Evolutionary conservation across 2,329 filamentous ascomycete genomes (phyloP).

Genomic region (Monilinia fructigena): DNA sequence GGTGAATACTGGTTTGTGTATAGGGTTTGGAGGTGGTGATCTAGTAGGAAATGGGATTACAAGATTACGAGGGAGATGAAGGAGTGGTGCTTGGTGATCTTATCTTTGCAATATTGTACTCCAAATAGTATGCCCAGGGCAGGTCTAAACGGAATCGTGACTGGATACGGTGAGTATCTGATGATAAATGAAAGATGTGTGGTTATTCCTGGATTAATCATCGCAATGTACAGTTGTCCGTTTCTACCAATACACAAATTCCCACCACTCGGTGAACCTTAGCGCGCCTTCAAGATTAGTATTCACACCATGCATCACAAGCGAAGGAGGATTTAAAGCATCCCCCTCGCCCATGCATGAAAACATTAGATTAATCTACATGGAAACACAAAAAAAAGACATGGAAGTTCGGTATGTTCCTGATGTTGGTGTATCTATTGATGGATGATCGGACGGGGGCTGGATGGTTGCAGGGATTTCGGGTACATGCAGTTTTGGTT

Average conservation of each 20-base stretch:
- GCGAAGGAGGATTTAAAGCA: constrained; percentile 13
- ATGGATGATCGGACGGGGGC: constrained; percentile 18
- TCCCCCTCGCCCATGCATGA: constrained; percentile 1
- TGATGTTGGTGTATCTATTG: constrained; percentile 10
- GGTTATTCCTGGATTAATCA: neutral
- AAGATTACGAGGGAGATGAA: neutral
- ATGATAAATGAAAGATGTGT: neutral
- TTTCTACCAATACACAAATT: neutral
- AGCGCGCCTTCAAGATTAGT: neutral
- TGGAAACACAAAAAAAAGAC: neutral
- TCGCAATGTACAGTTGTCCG: neutral
- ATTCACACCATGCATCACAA: neutral
- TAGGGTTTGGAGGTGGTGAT: neutral
- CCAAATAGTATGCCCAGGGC: neutral
- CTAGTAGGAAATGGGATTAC: too few species aligned
- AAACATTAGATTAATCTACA: constrained; percentile 7
- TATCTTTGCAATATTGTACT: neutral
- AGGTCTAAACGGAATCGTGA: neutral
- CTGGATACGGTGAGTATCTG: neutral
- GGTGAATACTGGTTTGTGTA: neutral
- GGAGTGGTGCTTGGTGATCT: neutral
- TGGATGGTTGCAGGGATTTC: constrained; percentile 9
- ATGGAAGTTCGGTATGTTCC: constrained; percentile 23
- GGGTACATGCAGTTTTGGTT: constrained; percentile 18
- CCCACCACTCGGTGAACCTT: constrained; percentile 12